Conservation (phyloP, 148 eudicot species). For the Chenopodium album region DNA sequence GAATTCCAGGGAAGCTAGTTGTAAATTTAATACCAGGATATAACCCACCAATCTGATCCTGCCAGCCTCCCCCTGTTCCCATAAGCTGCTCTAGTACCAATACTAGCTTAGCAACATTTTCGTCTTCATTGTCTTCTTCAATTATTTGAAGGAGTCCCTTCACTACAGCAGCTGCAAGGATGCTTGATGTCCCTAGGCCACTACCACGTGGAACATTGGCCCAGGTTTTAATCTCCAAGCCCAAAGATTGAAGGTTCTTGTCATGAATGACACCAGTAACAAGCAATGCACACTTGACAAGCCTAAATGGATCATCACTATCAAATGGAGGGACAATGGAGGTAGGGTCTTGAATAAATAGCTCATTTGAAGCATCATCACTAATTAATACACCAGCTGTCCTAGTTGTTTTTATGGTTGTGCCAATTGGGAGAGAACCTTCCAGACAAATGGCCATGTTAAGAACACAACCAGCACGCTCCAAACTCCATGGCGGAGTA, state of each 20-base stretch:
- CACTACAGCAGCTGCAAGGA: conserved; percentile 96
- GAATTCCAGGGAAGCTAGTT: conserved; percentile 89
- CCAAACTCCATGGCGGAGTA: conserved; percentile 99
- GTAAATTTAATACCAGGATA: conserved; percentile 91
- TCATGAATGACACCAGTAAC: conserved; percentile 67
- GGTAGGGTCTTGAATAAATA: conserved; percentile 50
- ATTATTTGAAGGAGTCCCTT: conserved; percentile 84
- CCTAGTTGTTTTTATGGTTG: conserved; percentile 57
- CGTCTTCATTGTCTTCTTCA: conserved; percentile 70
- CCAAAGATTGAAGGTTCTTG: conserved; percentile 43
- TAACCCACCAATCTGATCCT: conserved; percentile 95
- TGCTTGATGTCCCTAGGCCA: conserved; percentile 97
- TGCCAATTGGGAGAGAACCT: conserved; percentile 84
- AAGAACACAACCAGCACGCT: conserved; percentile 91
- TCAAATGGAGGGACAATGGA: conserved; percentile 78
- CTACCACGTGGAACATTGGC: conserved; percentile 99
- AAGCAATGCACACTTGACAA: conserved; percentile 87
- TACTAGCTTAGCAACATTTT: conserved; percentile 86
- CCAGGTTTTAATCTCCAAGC: conserved; percentile 80
- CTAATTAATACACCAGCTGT: conserved; percentile 46
- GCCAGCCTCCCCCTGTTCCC: conserved; percentile 99
- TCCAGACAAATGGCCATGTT: conserved; percentile 90
- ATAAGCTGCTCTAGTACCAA: conserved; percentile 94
- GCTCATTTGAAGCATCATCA: conserved; percentile 67
- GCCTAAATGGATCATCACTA: conserved; percentile 76